Evolutionary conservation across 495 filamentous ascomycete genomes (phyloP), one percentile per base, ranked within the genome.

Genomic region (Penicillium angulare): DNA sequence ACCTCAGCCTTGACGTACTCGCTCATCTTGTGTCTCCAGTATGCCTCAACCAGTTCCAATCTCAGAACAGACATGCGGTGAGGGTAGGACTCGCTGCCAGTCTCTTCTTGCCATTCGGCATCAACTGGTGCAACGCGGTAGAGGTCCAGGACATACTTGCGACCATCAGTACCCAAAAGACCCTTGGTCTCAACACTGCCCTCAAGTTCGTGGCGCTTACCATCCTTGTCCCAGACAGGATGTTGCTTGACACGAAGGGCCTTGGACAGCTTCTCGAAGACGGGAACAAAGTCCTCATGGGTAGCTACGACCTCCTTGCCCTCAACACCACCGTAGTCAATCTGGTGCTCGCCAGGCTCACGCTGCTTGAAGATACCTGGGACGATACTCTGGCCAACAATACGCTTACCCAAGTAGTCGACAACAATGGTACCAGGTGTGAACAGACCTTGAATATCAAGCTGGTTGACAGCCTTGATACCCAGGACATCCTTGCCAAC

Each of bases 281-380:
- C 78, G 21, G 89, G 74, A 2, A 83, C 83, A 61, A 99, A 99
- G 31, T 82, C 80, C 61, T 92, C 81, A 63, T 96, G 88, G 8
- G 87, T 85, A 1, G 95, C 92, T 36, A 99, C 87, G 16, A 95
- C 84, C 47, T 99, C 95, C 72, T 92, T 95, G 53, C 95, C 95
- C 65, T 99, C 95, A 40, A 97, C 92, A 54, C 91, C 93, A 61
- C 95, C 95, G 63, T 99, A 99, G 68, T 97, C 92, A 56, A 99
- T 97, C 71, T 97, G 95, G 68, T 93, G 90, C 80, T 97, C 92
- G 39, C 92, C 95, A 16, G 91, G 89, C 60, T 97, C 95, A 18
- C 92, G 85, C 73, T 97, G 95, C 73, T 96, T 96, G 83, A 99
- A 99, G 63, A 99, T 99, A 41, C 95, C 95, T 5, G 95, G 95